Evolutionary conservation across 139 green algal species (phyloP), one percentile per base, ranked within the genome.

Genomic region (Edaphochlamys debaryana): DNA sequence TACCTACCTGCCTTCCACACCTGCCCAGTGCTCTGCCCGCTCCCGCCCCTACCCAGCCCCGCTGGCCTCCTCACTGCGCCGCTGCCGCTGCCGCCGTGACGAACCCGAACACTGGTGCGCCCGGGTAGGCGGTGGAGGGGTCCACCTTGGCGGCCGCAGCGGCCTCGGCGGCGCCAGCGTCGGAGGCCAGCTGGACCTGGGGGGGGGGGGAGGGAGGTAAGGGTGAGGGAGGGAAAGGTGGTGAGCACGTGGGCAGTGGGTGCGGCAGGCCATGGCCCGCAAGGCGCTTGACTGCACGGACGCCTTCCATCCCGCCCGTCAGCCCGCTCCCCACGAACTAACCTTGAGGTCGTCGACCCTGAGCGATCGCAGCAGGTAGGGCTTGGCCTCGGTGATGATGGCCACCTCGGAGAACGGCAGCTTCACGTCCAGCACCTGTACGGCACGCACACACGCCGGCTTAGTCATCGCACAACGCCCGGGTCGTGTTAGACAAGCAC

Each of bases 331-430:
- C 54, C 54, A 63, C 23, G 54, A 32, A 30, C 54, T 29, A 45
- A 94, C 79, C 27, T 69, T 32, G 19, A 94, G 54, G 41, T 42
- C 64, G 5, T 94, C 85, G 60, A 95, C 36, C 52, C 83, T 87
- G 30, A 94, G 87, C 29, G 80, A 63, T n/a, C 89, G 89, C 45
- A 86, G 71, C 58, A 99, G 72, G 86, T 96, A 98, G 2, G 84
- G 80, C 40, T 86, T 67, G 88, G 96, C 96, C 29, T 98, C 91
- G 5, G 63, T 42, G 22, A 98, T 79, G 82, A 98, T 58, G 20
- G 67, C 70, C 32, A 80, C 71, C 89, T 98, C 96, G 69, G 97
- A 91, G 79, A 98, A 98, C 0, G 94, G 91, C 73, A 96, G 87
- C 79, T 86, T 91, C 54, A 91, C 85, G 64, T 92, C 87, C 72